Evolutionary conservation across 2,329 filamentous ascomycete genomes (phyloP).

Genomic region (Emericellopsis cladophorae): DNA sequence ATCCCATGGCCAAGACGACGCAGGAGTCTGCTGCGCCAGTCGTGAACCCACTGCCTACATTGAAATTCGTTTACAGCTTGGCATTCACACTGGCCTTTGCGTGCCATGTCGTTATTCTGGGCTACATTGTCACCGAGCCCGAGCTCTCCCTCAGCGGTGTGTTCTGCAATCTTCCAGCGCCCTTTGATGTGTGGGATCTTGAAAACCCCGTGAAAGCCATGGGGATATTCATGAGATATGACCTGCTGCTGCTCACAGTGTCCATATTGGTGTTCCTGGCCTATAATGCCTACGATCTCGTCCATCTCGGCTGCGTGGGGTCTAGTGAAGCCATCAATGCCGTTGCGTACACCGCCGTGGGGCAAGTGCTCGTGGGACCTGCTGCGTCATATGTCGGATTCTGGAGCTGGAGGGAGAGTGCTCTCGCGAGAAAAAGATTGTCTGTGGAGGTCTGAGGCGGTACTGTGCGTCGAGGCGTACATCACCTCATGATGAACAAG

Average conservation of each 20-base stretch:
- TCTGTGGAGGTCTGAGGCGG: too few relatives aligned
- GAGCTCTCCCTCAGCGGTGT: not conserved
- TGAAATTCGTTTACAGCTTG: not conserved
- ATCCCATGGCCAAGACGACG: not conserved
- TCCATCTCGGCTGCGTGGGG: not conserved
- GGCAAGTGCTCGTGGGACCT: not conserved
- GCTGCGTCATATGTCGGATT: not conserved
- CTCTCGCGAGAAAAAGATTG: not conserved
- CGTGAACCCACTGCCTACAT: not conserved
- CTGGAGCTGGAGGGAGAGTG: constrained; percentile 1
- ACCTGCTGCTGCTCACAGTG: not conserved
- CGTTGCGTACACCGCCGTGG: not conserved
- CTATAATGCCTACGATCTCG: not conserved
- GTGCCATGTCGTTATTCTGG: not conserved
- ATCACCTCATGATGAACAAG: too few relatives aligned
- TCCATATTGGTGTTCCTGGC: not conserved
- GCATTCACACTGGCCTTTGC: not conserved
- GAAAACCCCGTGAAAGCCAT: not conserved
- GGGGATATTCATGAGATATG: constrained; percentile 1
- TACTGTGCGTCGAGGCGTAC: too few relatives aligned
- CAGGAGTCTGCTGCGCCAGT: not conserved
- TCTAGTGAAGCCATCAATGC: not conserved
- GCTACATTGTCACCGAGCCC: not conserved
- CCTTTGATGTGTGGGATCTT: not conserved
- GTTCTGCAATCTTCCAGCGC: not conserved